Evolutionary conservation across 208 protist species (phyloP).

Genomic region (Strigomonas culicis): DNA sequence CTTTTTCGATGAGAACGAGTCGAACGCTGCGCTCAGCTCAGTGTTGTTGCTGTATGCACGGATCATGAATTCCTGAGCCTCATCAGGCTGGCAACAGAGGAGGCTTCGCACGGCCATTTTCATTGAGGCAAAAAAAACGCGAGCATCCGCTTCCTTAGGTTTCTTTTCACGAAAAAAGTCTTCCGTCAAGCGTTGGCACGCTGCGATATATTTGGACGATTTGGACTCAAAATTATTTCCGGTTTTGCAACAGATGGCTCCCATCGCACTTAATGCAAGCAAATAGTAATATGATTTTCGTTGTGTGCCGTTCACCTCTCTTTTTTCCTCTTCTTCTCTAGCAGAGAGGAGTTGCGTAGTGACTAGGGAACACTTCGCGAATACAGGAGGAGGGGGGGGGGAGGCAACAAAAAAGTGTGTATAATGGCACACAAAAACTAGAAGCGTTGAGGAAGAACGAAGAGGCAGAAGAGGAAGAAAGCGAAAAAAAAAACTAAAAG

Average conservation of each 20-base stretch:
- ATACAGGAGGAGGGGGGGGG: background rate
- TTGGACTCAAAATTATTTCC: conserved; percentile 14
- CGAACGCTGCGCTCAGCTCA: conserved; percentile 24
- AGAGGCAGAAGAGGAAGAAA: background rate
- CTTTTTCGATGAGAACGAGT: conserved; percentile 26
- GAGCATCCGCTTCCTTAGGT: conserved; percentile 22
- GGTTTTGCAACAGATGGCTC: conserved; percentile 17
- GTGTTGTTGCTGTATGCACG: conserved; percentile 31
- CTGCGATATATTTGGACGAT: conserved; percentile 27
- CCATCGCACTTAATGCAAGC: conserved; percentile 37
- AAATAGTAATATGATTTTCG: no score
- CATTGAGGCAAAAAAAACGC: conserved; percentile 53
- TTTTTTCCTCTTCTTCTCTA: background rate
- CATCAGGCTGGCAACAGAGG: conserved; percentile 35
- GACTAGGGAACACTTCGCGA: background rate
- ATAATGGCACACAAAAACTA: conserved; percentile 5
- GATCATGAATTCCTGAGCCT: conserved; percentile 43
- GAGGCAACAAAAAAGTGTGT: background rate
- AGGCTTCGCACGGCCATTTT: conserved; percentile 34
- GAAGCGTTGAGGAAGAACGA: background rate
- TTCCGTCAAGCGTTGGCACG: conserved; percentile 35
- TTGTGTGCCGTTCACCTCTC: background rate
- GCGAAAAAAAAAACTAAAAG: background rate
- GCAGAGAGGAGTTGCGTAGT: background rate
- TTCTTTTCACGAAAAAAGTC: conserved; percentile 30